Percentiles rank a stretch among this genome's conserved stretches.
phyloP scores from a whole-genome alignment of 2,329 filamentous ascomycete genomes.

The Epichloe sibirici region DNA sequence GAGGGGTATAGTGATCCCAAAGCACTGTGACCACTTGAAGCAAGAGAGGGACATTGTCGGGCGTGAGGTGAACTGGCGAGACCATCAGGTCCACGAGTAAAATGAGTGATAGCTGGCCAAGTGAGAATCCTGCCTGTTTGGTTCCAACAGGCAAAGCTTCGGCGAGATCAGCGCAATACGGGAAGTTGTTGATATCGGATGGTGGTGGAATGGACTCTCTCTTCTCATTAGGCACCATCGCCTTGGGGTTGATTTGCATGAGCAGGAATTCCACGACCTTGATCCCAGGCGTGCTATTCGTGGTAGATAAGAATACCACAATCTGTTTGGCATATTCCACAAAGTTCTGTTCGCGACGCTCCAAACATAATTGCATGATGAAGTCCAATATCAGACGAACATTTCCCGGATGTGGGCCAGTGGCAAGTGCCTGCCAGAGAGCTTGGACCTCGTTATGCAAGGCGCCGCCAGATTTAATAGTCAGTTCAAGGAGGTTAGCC shows the following conservation, averaged over 20 bases:
- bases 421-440: constrained; percentile 91
- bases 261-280: constrained; percentile 92
- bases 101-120: constrained; percentile 87
- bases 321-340: constrained; percentile 98
- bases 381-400: constrained; percentile 92
- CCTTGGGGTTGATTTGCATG: constrained; percentile 81
- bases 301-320: constrained; percentile 88
- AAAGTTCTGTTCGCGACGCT: constrained; percentile 93
- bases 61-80: constrained; percentile 67
- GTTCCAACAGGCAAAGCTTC: constrained; percentile 73
- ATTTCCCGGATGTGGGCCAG: constrained; percentile 83
- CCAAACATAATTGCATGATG: constrained; percentile 85
- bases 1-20: constrained; percentile 92
- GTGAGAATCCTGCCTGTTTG: constrained; percentile 83
- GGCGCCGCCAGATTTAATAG: constrained; percentile 76
- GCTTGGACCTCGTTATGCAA: constrained; percentile 96
- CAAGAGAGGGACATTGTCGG: constrained; percentile 72
- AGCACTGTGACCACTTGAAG: constrained; percentile 86
- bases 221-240: constrained; percentile 92
- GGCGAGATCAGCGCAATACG: constrained; percentile 78
- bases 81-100: constrained; percentile 94
- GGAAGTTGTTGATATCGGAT: constrained; percentile 60
- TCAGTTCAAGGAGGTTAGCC: constrained; percentile 91
- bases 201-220: constrained; percentile 55
- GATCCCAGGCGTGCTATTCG: constrained; percentile 56